Evolutionary conservation across 139 green algal genomes (phyloP).

Genomic region (Chlamydomonas sp.): DNA sequence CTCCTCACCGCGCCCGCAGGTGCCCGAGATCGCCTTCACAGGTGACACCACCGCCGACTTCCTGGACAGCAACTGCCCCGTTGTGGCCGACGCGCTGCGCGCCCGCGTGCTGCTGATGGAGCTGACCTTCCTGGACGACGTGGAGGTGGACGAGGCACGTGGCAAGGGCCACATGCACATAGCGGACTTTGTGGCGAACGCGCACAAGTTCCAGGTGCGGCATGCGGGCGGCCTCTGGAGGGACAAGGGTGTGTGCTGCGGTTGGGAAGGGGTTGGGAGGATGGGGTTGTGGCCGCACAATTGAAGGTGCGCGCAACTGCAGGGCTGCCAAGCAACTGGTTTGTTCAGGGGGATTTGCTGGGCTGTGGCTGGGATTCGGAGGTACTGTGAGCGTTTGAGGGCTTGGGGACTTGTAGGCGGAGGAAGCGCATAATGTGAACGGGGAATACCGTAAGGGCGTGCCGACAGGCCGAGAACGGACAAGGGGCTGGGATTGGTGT

Average conservation of each 20-base stretch:
- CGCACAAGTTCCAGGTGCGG: slow-evolving; percentile 72
- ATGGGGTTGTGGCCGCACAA: too few species aligned
- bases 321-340: too few species aligned
- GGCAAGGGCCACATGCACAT: slow-evolving; percentile 81
- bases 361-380: too few species aligned
- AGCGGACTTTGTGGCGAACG: slow-evolving; percentile 70
- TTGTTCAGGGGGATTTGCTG: too few species aligned
- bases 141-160: slow-evolving; percentile 43
- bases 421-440: too few species aligned
- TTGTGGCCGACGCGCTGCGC: slow-evolving; percentile 54
- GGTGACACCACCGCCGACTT: slow-evolving; percentile 84
- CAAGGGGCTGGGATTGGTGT: too few species aligned
- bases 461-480: too few species aligned
- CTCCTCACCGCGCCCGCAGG: slow-evolving; percentile 29
- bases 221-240: not conserved
- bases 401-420: too few species aligned
- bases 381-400: too few species aligned
- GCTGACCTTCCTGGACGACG: slow-evolving; percentile 52
- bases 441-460: too few species aligned
- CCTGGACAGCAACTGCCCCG: slow-evolving; percentile 37
- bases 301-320: too few species aligned
- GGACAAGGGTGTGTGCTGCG: not conserved
- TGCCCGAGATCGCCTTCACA: slow-evolving; percentile 86
- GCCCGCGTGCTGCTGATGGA: slow-evolving; percentile 81
- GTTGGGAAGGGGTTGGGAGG: too few species aligned